Conservation (phyloP, 2,329 filamentous ascomycete species). For the Pseudocercospora crystallina region DNA sequence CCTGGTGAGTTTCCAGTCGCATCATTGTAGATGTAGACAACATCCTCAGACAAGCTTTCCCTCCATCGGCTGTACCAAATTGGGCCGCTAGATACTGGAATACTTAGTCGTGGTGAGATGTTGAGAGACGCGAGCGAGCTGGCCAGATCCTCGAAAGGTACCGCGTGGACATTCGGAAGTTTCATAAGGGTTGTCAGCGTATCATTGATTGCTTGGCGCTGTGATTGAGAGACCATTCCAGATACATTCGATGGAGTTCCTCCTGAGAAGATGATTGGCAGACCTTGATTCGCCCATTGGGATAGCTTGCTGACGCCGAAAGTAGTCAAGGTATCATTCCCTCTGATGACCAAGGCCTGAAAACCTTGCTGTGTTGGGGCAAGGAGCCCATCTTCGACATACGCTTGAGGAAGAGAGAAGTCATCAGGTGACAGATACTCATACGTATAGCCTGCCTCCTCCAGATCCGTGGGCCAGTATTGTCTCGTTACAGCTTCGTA, state of each 20-base stretch:
- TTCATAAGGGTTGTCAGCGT: constrained; percentile 27
- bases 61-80: constrained; percentile 42
- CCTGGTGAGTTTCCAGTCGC: constrained; percentile 24
- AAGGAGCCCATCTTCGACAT: constrained; percentile 39
- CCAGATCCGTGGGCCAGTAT: constrained; percentile 27
- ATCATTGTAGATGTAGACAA: constrained; percentile 44
- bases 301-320: constrained; percentile 36
- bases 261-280: constrained; percentile 45
- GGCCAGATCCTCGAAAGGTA: constrained; percentile 33
- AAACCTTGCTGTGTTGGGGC: constrained; percentile 42
- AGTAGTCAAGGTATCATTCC: constrained; percentile 39
- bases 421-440: constrained; percentile 49
- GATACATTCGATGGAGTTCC: constrained; percentile 31
- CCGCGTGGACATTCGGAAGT: constrained; percentile 39
- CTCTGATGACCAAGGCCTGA: constrained; percentile 44
- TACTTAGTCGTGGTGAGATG: constrained; percentile 31
- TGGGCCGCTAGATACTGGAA: neutral
- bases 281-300: constrained; percentile 38
- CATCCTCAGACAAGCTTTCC: constrained; percentile 23
- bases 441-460: constrained; percentile 35
- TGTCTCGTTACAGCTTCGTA: constrained; percentile 5
- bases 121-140: constrained; percentile 32
- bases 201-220: constrained; percentile 10
- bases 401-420: constrained; percentile 40
- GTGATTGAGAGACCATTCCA: neutral